Conservation (phyloP, 2,329 filamentous ascomycete species). For the Aureobasidium sp. region DNA sequence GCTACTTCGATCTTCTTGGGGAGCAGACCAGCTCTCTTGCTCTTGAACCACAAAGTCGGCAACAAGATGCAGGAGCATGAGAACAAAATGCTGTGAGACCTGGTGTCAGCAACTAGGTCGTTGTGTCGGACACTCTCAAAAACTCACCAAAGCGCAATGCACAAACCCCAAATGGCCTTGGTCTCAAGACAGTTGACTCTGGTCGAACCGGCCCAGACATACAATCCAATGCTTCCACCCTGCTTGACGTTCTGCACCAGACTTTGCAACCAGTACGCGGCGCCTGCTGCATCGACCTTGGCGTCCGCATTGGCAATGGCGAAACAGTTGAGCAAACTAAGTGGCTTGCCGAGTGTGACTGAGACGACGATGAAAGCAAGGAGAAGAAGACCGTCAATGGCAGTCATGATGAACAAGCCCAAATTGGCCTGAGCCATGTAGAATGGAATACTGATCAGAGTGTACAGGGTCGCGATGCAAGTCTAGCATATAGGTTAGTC, state of each 20-base stretch:
- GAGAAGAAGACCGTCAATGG: slow-evolving; percentile 61
- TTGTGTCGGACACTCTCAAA: neutral
- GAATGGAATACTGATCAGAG: slow-evolving; percentile 60
- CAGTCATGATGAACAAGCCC: slow-evolving; percentile 65
- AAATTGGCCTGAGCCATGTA: slow-evolving; percentile 74
- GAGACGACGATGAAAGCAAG: slow-evolving; percentile 73
- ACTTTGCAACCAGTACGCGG: slow-evolving; percentile 48
- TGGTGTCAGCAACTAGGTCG: neutral
- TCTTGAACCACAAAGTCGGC: slow-evolving; percentile 45
- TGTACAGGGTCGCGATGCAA: slow-evolving; percentile 72
- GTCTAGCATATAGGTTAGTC: slow-evolving; percentile 46
- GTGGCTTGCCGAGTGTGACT: slow-evolving; percentile 69
- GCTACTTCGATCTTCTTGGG: slow-evolving; percentile 5
- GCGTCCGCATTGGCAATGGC: slow-evolving; percentile 43
- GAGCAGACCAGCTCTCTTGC: slow-evolving; percentile 34
- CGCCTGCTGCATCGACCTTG: slow-evolving; percentile 39
- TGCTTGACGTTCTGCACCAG: slow-evolving; percentile 46
- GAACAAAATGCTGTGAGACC: slow-evolving; percentile 36
- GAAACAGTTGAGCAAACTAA: slow-evolving; percentile 70
- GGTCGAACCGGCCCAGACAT: slow-evolving; percentile 53
- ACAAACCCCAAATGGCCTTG: slow-evolving; percentile 81
- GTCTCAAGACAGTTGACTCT: slow-evolving; percentile 70
- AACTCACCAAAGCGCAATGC: slow-evolving; percentile 65
- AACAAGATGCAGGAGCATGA: slow-evolving; percentile 39
- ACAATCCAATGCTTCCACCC: slow-evolving; percentile 44